Percentiles rank a stretch among this genome's conserved stretches.
Conservation (phyloP, 768 basidiomycete genomes). For the Cubamyces lactineus region DNA sequence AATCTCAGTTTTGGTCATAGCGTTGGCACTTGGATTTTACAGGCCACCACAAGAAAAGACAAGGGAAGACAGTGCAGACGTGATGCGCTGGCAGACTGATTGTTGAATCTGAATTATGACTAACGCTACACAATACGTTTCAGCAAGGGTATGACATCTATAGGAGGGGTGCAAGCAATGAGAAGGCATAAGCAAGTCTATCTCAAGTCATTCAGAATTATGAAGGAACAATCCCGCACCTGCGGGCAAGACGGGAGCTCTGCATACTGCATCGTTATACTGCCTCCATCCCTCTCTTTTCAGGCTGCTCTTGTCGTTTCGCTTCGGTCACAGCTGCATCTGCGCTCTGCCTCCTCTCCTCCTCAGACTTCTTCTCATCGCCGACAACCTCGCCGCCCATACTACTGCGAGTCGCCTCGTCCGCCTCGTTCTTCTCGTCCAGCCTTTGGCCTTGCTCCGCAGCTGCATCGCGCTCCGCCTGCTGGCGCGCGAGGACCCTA, state of each 20-base stretch:
- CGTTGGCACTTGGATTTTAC: no score
- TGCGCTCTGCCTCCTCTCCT: not conserved
- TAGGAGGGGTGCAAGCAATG: no score
- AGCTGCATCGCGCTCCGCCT: slow-evolving; percentile 2
- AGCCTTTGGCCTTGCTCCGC: not conserved
- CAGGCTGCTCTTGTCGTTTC: not conserved
- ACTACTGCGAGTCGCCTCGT: not conserved
- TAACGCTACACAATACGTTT: no score
- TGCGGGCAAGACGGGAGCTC: not conserved
- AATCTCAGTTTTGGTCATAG: no score
- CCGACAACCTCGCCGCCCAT: not conserved
- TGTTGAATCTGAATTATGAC: no score
- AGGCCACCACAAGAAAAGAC: no score
- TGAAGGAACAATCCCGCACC: not conserved
- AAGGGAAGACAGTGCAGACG: no score
- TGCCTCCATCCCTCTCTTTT: slow-evolving; percentile 3
- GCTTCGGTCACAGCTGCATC: not conserved
- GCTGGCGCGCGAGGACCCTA: slow-evolving; percentile 6
- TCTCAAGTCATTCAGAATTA: not conserved
- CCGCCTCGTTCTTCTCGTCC: not conserved
- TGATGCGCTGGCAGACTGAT: no score
- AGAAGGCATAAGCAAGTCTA: no score
- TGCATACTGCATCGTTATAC: not conserved
- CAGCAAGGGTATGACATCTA: no score
- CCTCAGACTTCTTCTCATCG: slow-evolving; percentile 4